These are phyloP conservation scores for Litchi chinensis DNA, from an alignment of 345 rosid species.

Conservation along the genomic window DNA sequence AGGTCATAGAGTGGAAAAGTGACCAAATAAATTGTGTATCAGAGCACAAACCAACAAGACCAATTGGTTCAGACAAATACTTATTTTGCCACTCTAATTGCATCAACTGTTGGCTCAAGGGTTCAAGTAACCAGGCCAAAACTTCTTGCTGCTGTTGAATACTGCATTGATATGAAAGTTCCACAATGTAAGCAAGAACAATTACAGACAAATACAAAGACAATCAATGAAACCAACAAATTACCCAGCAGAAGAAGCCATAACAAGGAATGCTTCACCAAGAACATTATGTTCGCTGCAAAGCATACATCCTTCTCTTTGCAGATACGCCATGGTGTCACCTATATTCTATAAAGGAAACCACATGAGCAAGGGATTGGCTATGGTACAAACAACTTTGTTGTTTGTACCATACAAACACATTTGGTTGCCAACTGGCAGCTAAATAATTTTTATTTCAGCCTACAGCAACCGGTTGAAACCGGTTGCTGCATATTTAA, in stretches of 20 bases:
- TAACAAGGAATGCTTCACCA: conserved; percentile 93
- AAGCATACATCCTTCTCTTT: conserved; percentile 78
- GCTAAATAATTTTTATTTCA: too few relatives aligned
- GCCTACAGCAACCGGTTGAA: too few relatives aligned
- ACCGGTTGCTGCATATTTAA: too few relatives aligned
- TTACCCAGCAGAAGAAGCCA: conserved; percentile 97
- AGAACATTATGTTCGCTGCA: conserved; percentile 94
- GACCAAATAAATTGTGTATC: conserved; percentile 91
- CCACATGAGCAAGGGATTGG: conserved; percentile 8
- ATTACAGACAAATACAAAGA: too few relatives aligned
- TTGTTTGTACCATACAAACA: too few relatives aligned
- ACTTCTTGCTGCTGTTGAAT: conserved; percentile 96
- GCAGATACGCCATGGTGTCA: conserved; percentile 86
- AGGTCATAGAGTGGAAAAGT: conserved; percentile 85
- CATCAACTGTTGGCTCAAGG: conserved; percentile 88
- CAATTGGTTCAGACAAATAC: conserved; percentile 84
- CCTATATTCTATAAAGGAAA: conserved; percentile 63
- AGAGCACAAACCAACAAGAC: conserved; percentile 75
- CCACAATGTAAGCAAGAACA: conserved; percentile 10
- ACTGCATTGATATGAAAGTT: conserved; percentile 51
- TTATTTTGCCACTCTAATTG: conserved; percentile 86
- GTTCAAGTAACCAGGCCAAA: conserved; percentile 92
- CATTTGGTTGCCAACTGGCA: too few relatives aligned
- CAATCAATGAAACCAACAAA: conserved; percentile 12
- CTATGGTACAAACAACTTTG: too few relatives aligned